Base-by-base conservation (phyloP, 2,329 filamentous ascomycete genomes). In the Xylaria multiplex region DNA sequence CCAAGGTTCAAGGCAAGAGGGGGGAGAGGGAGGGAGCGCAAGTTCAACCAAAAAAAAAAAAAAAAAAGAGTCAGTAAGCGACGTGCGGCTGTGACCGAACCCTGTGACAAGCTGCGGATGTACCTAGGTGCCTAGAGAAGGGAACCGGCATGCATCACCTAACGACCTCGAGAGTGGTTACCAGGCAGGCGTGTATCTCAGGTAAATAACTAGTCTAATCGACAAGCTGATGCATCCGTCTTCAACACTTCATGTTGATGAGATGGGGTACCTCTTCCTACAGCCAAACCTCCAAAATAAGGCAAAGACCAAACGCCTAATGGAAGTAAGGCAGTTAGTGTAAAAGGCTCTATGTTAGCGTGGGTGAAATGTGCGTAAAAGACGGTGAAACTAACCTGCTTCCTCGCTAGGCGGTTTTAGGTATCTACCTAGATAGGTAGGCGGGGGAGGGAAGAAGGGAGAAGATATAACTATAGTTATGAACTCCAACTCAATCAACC, bases 21-120 rank as follows among this genome's bases (percentile, higher is more conserved):
- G 27, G 27, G 27, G 27, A 27, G 27, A 27, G 27, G 5, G 27
- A 27, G 27, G 11, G 11, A 37, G 11, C 2, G 11, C 35, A 2
- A 37, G 35, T 37, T 19, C 19, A 19, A 19, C 19, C 19, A 19
- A 19, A 19, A 9, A 37, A 2, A 37, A 2, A 8, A 37, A 37
- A 37, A 9, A 37, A 37, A 37, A 42, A 43, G 4, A 45, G 59
- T 24, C 48, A 64, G 57, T 61, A 64, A 58, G 66, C 63, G 64
- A 48, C 45, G 54, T 69, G 67, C 65, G 49, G 64, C 67, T 67
- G 62, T 48, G 56, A 67, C 61, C 58, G 60, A 62, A 62, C 54
- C 50, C 60, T 64, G 64, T 57, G 66, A 59, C 55, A 57, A 53
- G 59, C 63, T 60, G 59, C 50, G 66, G 46, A 54, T 58, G 56